Evolutionary conservation across 2,329 filamentous ascomycete species (phyloP).

Genomic region (Aureobasidium sp.): DNA sequence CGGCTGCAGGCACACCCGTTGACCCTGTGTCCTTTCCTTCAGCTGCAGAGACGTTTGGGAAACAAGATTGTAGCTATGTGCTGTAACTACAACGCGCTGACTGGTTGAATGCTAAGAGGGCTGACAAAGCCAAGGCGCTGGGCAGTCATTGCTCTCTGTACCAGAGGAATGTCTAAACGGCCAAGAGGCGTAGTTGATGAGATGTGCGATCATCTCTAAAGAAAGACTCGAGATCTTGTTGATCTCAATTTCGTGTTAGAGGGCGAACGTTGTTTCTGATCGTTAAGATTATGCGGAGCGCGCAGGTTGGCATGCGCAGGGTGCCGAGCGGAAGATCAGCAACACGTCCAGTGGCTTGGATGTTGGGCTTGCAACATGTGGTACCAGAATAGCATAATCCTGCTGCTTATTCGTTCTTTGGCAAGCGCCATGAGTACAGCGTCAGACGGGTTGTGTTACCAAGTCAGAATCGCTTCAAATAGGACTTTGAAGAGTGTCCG

Average conservation of each 20-base stretch:
- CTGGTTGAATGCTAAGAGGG: neutral
- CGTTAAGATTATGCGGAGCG: slow-evolving; percentile 4
- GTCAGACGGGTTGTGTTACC: neutral
- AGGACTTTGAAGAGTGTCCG: neutral
- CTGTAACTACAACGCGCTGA: neutral
- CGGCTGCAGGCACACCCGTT: slow-evolving; percentile 7
- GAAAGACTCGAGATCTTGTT: neutral
- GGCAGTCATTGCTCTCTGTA: neutral
- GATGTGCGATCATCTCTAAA: neutral
- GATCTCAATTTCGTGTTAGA: neutral
- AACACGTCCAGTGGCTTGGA: slow-evolving; percentile 6
- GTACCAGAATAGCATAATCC: slow-evolving; percentile 1
- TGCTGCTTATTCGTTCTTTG: slow-evolving; percentile 7
- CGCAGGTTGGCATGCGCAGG: neutral
- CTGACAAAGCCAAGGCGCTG: slow-evolving; percentile 1
- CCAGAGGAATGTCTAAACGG: neutral
- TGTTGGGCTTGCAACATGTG: neutral
- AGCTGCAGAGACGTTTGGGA: neutral
- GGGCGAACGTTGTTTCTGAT: neutral
- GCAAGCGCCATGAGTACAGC: neutral
- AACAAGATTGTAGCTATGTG: slow-evolving; percentile 1
- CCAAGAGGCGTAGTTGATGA: neutral
- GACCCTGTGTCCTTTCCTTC: neutral
- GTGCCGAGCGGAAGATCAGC: neutral
- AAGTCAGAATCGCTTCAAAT: neutral